Conservation (phyloP, 805 yeast species). For the Myxozyma monticola region DNA sequence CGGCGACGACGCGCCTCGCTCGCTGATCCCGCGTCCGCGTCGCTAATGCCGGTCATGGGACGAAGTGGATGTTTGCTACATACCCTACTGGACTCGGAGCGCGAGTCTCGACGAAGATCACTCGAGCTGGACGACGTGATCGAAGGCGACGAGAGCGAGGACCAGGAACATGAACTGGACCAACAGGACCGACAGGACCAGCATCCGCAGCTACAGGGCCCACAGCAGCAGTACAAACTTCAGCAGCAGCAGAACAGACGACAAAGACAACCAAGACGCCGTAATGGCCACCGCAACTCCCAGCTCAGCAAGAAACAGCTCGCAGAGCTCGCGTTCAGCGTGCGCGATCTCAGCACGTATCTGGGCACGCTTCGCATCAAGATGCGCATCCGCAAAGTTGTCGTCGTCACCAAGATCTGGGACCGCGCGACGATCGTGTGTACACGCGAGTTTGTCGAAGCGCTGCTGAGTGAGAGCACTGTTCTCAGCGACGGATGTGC, state of each 20-base stretch:
- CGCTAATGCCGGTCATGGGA: slow-evolving; percentile 4
- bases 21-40: neutral
- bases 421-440: slow-evolving; percentile 73
- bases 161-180: neutral
- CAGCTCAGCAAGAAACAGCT: slow-evolving; percentile 34
- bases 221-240: neutral
- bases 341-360: slow-evolving; percentile 37
- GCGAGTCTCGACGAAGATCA: slow-evolving; percentile 20
- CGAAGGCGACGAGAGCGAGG: slow-evolving; percentile 5
- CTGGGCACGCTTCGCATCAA: slow-evolving; percentile 44
- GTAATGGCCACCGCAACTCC: neutral
- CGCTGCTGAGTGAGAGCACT: slow-evolving; percentile 50
- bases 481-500: slow-evolving; percentile 37
- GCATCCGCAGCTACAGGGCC: neutral
- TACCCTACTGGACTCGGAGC: slow-evolving; percentile 24
- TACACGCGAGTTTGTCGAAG: slow-evolving; percentile 76
- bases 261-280: neutral
- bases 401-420: slow-evolving; percentile 84
- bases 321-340: slow-evolving; percentile 37
- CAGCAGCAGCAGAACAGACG: no score
- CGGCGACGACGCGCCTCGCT: slow-evolving; percentile 26
- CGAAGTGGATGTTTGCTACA: slow-evolving; percentile 26
- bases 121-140: slow-evolving; percentile 2
- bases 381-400: slow-evolving; percentile 64
- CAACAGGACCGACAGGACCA: neutral